Evolutionary conservation across 2,329 filamentous ascomycete genomes (phyloP).

Genomic region (Botryotinia globosa): DNA sequence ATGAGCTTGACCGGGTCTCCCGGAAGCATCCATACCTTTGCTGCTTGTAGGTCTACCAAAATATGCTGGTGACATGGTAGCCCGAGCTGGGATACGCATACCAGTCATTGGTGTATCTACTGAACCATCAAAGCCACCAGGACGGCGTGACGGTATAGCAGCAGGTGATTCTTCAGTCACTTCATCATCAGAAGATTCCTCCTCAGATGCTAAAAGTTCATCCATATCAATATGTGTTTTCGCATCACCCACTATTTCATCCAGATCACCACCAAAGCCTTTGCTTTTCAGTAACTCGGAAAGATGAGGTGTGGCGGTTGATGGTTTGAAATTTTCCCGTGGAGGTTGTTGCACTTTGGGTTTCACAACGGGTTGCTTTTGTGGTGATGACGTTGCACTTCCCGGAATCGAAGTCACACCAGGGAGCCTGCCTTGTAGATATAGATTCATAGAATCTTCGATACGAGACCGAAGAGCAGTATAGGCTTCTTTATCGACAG

Average conservation of each 20-base stretch:
- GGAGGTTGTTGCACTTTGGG: constrained; percentile 35
- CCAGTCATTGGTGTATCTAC: constrained; percentile 39
- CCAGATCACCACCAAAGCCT: constrained; percentile 61
- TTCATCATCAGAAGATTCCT: constrained; percentile 54
- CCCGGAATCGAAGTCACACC: constrained; percentile 48
- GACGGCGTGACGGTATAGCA: constrained; percentile 38
- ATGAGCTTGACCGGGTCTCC: constrained; percentile 40
- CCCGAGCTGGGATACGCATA: constrained; percentile 59
- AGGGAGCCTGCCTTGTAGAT: constrained; percentile 51
- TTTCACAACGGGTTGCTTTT: constrained; percentile 27
- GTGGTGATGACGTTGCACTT: constrained; percentile 30
- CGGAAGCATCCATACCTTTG: constrained; percentile 48
- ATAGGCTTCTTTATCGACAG: constrained; percentile 52
- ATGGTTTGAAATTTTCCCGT: constrained; percentile 48
- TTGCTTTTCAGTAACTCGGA: constrained; percentile 61
- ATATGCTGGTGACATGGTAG: constrained; percentile 51
- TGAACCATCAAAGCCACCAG: constrained; percentile 38
- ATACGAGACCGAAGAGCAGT: constrained; percentile 52
- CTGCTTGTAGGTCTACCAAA: constrained; percentile 53
- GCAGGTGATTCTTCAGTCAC: constrained; percentile 42
- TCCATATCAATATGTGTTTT: constrained; percentile 53
- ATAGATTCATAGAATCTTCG: constrained; percentile 52
- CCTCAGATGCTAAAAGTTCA: constrained; percentile 49
- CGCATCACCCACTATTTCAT: constrained; percentile 58
- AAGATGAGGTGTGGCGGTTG: constrained; percentile 62